These are phyloP conservation scores for Dalbergia cochinchinensis DNA, from an alignment of 306 rosid species.

Conservation along the genomic window DNA sequence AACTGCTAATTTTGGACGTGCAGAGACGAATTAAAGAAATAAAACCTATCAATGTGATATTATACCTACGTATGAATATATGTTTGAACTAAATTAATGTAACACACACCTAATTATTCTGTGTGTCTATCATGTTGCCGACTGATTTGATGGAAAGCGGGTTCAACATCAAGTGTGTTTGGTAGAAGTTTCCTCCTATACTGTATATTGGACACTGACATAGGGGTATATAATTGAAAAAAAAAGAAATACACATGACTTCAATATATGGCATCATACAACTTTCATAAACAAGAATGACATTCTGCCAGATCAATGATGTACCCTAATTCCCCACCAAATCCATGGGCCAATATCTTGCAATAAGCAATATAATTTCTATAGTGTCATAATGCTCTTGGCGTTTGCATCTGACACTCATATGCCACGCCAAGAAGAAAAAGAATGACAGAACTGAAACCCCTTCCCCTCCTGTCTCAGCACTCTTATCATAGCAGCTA, in stretches of 20 bases:
- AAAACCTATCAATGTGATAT: conserved; percentile 7
- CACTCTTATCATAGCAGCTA: conserved; percentile 41
- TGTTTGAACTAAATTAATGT: background rate
- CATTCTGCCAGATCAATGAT: conserved; percentile 34
- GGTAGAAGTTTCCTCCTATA: background rate
- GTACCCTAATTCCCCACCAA: conserved; percentile 49
- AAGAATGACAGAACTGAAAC: conserved; percentile 47
- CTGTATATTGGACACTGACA: conserved; percentile 2
- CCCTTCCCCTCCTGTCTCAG: conserved; percentile 20
- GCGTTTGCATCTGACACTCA: conserved; percentile 51
- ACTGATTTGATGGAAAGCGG: conserved; percentile 24
- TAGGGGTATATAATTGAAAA: background rate
- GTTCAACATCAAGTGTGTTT: conserved; percentile 8
- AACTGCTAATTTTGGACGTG: conserved; percentile 25
- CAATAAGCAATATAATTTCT: conserved; percentile 26
- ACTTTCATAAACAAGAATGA: conserved; percentile 32
- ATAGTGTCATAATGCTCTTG: conserved; percentile 44
- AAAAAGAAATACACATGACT: background rate
- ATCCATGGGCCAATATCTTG: conserved; percentile 31
- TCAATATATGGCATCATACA: conserved; percentile 26
- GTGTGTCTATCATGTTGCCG: conserved; percentile 35
- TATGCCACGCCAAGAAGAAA: conserved; percentile 48
- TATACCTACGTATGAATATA: background rate
- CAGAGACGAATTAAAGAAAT: background rate
- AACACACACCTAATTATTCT: background rate